Conservation (phyloP, 2,329 filamentous ascomycete species). For the Alternaria postmessia region DNA sequence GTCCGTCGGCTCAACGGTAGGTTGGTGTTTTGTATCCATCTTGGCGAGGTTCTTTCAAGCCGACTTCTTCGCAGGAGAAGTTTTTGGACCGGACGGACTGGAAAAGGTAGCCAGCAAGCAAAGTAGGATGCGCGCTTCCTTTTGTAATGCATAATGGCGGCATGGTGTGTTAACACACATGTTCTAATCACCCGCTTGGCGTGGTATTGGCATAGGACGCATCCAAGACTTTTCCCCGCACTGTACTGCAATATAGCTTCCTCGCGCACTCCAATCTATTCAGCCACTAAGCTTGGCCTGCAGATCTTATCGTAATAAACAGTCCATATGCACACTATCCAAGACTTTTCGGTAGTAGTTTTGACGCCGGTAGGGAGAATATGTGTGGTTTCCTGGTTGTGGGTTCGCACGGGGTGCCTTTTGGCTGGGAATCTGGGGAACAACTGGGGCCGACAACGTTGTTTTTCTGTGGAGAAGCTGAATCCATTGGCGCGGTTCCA, state of each 20-base stretch:
- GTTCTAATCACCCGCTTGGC: slow-evolving; percentile 10
- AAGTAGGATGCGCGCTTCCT: neutral
- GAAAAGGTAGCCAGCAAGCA: neutral
- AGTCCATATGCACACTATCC: neutral
- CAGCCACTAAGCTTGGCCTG: slow-evolving; percentile 20
- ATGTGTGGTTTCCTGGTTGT: neutral
- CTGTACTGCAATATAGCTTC: slow-evolving; percentile 15
- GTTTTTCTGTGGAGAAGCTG: neutral
- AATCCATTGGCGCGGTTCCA: neutral
- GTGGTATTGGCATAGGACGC: slow-evolving; percentile 23
- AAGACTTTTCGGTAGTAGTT: slow-evolving; percentile 15
- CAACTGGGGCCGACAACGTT: slow-evolving; percentile 9
- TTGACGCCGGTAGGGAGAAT: slow-evolving; percentile 7
- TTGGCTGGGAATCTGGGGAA: slow-evolving; percentile 8
- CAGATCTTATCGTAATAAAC: slow-evolving; percentile 13
- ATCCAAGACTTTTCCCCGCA: slow-evolving; percentile 38
- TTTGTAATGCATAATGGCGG: slow-evolving; percentile 15
- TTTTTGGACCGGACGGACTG: no score
- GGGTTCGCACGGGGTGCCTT: neutral
- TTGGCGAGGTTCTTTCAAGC: neutral
- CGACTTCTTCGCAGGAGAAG: neutral
- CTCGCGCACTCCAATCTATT: neutral
- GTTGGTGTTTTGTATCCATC: slow-evolving; percentile 17
- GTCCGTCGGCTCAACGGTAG: slow-evolving; percentile 17
- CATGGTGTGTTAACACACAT: neutral